These are phyloP conservation scores for Marasmius tenuissimus DNA, from an alignment of 1,284 basidiomycete species.

Conservation along the genomic window DNA sequence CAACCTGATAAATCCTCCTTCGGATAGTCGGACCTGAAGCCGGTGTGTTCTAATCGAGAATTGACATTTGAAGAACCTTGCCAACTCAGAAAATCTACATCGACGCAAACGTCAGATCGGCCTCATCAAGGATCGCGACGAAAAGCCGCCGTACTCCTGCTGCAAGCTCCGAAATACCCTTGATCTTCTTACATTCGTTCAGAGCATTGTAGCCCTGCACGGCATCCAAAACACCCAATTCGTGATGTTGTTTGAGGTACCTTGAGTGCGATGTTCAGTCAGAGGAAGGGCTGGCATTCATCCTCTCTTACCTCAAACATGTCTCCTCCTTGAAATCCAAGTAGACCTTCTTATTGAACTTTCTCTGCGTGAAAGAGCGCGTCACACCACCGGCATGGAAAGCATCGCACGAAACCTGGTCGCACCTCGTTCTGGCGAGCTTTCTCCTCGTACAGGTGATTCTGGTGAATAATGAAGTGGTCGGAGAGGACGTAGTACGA, in stretches of 20 bases:
- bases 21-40: not conserved
- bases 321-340: slow-evolving; percentile 74
- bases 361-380: slow-evolving; percentile 45
- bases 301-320: slow-evolving; percentile 54
- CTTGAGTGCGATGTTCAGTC: slow-evolving; percentile 25
- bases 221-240: slow-evolving; percentile 47
- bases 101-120: not conserved
- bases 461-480: slow-evolving; percentile 86
- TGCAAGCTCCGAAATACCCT: slow-evolving; percentile 43
- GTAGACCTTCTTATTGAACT: slow-evolving; percentile 76
- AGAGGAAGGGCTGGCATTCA: not conserved
- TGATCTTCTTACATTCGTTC: slow-evolving; percentile 65
- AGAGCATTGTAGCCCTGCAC: slow-evolving; percentile 53
- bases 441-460: slow-evolving; percentile 77
- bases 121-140: not conserved
- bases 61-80: too few species aligned
- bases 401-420: slow-evolving; percentile 2
- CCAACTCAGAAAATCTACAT: not conserved
- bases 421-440: slow-evolving; percentile 65
- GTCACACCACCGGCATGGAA: not conserved
- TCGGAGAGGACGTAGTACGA: slow-evolving; percentile 81
- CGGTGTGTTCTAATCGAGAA: too few species aligned
- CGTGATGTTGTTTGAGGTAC: slow-evolving; percentile 54
- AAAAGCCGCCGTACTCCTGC: slow-evolving; percentile 31
- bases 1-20: not conserved